Conservation (phyloP, 2,329 filamentous ascomycete species). For the Nakataea oryzae region DNA sequence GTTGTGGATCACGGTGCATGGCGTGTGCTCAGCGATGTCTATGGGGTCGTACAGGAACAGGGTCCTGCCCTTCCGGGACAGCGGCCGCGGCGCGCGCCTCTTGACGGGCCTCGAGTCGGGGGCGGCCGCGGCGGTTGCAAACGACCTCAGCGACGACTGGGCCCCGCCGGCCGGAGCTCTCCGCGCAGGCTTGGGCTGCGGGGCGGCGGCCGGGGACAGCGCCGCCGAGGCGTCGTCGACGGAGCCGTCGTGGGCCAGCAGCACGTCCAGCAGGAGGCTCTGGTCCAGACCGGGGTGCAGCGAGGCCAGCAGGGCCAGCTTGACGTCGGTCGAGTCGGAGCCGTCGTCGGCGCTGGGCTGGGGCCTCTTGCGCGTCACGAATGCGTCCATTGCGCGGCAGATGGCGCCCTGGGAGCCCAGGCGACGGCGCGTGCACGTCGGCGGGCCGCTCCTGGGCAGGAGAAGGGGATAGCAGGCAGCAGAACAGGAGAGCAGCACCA, state of each 20-base stretch:
- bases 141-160: conserved; percentile 54
- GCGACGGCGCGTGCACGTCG: not conserved
- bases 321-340: conserved; percentile 80
- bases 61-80: conserved; percentile 71
- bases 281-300: conserved; percentile 56
- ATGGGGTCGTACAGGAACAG: conserved; percentile 73
- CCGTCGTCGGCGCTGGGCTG: conserved; percentile 30
- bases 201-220: conserved; percentile 27
- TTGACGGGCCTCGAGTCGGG: not conserved
- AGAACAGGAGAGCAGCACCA: no score
- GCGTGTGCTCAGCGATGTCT: conserved; percentile 74
- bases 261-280: conserved; percentile 62
- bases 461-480: no score
- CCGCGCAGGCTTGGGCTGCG: no score
- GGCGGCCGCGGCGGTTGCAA: conserved; percentile 17
- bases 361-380: conserved; percentile 44
- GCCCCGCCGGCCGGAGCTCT: conserved; percentile 24
- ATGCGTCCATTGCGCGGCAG: conserved; percentile 52
- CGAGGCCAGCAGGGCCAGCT: conserved; percentile 74
- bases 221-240: conserved; percentile 54
- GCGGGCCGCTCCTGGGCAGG: not conserved
- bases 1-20: conserved; percentile 87
- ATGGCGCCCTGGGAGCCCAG: not conserved
- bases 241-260: conserved; percentile 69
- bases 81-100: conserved; percentile 33